A percentile compares a stretch with the other conserved stretches of the same genome.
Conservation (phyloP, 371 early-diverging fungal genomes). For the Apophysomyces variabilis region DNA sequence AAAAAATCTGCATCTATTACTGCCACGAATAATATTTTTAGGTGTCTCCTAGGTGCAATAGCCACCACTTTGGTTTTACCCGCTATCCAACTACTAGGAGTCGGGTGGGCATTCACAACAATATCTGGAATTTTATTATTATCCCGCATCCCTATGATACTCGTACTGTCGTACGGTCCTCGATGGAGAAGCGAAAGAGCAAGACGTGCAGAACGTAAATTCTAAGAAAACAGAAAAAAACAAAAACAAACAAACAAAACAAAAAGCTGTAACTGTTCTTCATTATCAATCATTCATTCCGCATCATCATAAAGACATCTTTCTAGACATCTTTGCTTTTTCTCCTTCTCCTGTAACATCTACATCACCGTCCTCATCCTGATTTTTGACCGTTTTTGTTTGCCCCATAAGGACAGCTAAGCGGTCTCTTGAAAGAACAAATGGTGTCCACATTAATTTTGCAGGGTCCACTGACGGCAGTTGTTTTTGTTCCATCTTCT, state of each 20-base stretch:
- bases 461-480: slow-evolving; percentile 55
- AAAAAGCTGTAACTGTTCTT: slow-evolving; percentile 1
- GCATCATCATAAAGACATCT: slow-evolving; percentile 14
- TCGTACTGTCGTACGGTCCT: slow-evolving; percentile 37
- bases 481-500: slow-evolving; percentile 45
- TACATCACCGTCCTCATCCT: slow-evolving; percentile 27
- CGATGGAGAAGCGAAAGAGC: slow-evolving; percentile 34
- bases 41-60: slow-evolving; percentile 43
- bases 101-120: slow-evolving; percentile 45
- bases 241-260: not conserved
- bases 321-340: not conserved
- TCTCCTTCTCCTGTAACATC: slow-evolving; percentile 16
- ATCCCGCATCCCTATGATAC: slow-evolving; percentile 28
- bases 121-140: slow-evolving; percentile 33
- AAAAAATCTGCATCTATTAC: slow-evolving; percentile 42
- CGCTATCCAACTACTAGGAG: slow-evolving; percentile 28
- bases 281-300: slow-evolving; percentile 1
- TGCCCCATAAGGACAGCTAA: slow-evolving; percentile 32
- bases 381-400: slow-evolving; percentile 27
- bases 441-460: slow-evolving; percentile 70
- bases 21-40: slow-evolving; percentile 44
- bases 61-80: slow-evolving; percentile 38
- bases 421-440: slow-evolving; percentile 53
- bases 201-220: slow-evolving; percentile 19
- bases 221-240: not conserved